phyloP scores from a whole-genome alignment of 2,329 filamentous ascomycete genomes.

The Microdochium nivale region DNA sequence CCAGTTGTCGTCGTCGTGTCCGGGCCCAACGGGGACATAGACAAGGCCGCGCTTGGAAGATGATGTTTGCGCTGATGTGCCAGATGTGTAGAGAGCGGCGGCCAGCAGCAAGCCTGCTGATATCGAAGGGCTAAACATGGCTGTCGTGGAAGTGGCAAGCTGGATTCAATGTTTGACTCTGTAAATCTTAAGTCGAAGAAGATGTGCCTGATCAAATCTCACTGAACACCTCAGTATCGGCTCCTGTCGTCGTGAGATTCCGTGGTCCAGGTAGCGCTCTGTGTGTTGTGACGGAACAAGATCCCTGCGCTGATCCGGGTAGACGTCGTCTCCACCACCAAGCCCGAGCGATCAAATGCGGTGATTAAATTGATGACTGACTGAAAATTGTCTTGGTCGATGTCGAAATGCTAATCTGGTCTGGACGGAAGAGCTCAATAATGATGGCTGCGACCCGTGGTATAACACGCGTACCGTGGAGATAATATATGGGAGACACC shows the following conservation, averaged over 20 bases:
- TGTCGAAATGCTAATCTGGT: too few species aligned
- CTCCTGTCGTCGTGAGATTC: too few species aligned
- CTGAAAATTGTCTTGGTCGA: too few species aligned
- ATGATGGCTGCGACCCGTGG: too few species aligned
- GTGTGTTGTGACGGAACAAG: background rate
- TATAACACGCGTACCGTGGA: too few species aligned
- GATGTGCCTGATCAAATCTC: background rate
- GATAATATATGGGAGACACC: too few species aligned
- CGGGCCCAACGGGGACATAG: slow-evolving; percentile 49
- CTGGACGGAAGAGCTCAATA: too few species aligned
- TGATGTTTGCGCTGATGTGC: slow-evolving; percentile 12
- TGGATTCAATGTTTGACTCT: background rate
- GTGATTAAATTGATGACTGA: too few species aligned
- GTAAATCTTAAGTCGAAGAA: background rate
- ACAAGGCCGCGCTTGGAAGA: slow-evolving; percentile 62
- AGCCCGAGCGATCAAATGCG: too few species aligned
- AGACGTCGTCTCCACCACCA: background rate
- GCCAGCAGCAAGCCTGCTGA: slow-evolving; percentile 3
- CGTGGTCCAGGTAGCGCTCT: too few species aligned
- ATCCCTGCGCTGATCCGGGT: background rate
- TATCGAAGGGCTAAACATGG: background rate
- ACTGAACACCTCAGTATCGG: too few species aligned
- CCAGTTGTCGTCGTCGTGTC: slow-evolving; percentile 55
- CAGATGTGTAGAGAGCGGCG: slow-evolving; percentile 2
- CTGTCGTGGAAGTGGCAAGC: background rate